Conservation (phyloP, 176 grass and related monocot genomes). For the Avena insularis region DNA sequence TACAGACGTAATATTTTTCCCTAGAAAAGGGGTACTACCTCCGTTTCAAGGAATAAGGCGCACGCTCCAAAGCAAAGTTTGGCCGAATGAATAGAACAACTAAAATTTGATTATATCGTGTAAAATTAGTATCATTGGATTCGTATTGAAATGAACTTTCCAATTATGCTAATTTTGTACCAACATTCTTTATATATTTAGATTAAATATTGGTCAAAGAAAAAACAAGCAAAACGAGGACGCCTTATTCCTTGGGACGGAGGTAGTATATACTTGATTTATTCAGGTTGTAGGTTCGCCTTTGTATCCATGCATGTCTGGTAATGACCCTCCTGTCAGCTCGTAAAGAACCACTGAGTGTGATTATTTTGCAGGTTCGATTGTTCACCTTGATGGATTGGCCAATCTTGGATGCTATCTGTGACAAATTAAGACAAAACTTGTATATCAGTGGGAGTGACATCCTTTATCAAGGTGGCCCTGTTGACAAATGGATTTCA, state of each 20-base stretch:
- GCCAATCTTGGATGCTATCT: constrained; percentile 90
- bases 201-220: too few relatives aligned
- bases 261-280: neutral
- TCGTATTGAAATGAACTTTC: too few relatives aligned
- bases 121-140: too few relatives aligned
- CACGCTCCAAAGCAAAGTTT: too few relatives aligned
- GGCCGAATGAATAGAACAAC: too few relatives aligned
- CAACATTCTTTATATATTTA: too few relatives aligned
- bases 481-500: constrained; percentile 95
- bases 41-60: too few relatives aligned
- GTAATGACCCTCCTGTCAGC: neutral
- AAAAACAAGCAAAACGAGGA: too few relatives aligned
- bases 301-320: constrained; percentile 1
- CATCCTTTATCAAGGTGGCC: constrained; percentile 79
- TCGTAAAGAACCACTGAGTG: neutral
- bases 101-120: too few relatives aligned
- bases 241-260: too few relatives aligned
- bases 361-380: constrained; percentile 63
- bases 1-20: neutral
- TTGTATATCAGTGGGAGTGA: constrained; percentile 84
- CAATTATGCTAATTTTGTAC: too few relatives aligned
- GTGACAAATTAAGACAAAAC: constrained; percentile 87
- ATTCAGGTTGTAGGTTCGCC: constrained; percentile 7
- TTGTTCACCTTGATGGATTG: constrained; percentile 88
- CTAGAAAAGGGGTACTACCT: neutral